A percentile compares a stretch with the other conserved stretches of the same genome.
Evolutionary conservation across 2,329 filamentous ascomycete species (phyloP).

Genomic region (Aspergillus uvarum): DNA sequence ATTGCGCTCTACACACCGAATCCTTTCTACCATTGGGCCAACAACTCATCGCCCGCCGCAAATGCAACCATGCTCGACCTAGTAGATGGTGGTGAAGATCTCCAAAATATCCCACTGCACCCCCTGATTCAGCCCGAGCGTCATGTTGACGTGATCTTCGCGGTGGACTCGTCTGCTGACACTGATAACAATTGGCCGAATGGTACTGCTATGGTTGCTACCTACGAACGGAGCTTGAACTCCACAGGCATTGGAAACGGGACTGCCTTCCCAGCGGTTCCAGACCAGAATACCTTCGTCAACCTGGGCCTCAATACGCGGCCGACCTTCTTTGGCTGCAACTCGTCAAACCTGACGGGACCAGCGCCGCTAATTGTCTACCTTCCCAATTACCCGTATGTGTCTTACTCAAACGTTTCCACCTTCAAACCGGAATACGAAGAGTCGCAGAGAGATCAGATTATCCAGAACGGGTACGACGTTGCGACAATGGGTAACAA

Average conservation of each 20-base stretch:
- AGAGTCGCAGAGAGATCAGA: constrained; percentile 65
- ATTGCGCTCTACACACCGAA: constrained; percentile 73
- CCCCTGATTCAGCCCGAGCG: constrained; percentile 70
- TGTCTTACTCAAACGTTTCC: constrained; percentile 70
- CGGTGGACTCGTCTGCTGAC: constrained; percentile 72
- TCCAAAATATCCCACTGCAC: constrained; percentile 74
- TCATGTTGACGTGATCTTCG: constrained; percentile 73
- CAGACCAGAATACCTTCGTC: constrained; percentile 71
- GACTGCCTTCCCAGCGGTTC: constrained; percentile 68
- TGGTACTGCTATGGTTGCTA: constrained; percentile 69
- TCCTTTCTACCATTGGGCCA: constrained; percentile 67
- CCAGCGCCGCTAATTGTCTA: constrained; percentile 73
- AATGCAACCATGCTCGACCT: constrained; percentile 58
- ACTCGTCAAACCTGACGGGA: constrained; percentile 60
- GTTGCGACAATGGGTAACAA: constrained; percentile 77
- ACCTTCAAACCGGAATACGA: constrained; percentile 70
- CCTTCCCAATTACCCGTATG: constrained; percentile 81
- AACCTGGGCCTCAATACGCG: constrained; percentile 69
- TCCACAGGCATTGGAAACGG: constrained; percentile 57
- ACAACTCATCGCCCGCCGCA: constrained; percentile 58
- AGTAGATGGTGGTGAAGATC: constrained; percentile 72
- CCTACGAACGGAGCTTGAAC: constrained; percentile 63
- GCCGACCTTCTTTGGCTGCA: constrained; percentile 77
- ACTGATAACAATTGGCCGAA: constrained; percentile 69
- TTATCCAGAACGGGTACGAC: constrained; percentile 84